A percentile compares a stretch with the other conserved stretches of the same genome.
Evolutionary conservation across 306 rosid species (phyloP).

Genomic region (Alnus rubra): DNA sequence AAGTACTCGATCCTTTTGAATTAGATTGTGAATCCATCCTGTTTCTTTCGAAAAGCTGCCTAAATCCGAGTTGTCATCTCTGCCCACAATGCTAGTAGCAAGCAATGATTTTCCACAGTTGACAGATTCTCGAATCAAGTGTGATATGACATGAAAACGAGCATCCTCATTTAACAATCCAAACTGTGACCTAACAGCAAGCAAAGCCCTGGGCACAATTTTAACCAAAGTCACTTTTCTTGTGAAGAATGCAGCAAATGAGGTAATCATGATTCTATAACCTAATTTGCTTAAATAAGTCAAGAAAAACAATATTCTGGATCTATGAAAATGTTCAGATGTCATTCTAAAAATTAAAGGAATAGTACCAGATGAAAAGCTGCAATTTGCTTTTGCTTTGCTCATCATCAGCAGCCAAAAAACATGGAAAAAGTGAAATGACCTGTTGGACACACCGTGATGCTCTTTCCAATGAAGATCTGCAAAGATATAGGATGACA

Average conservation of each 20-base stretch:
- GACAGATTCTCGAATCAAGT: constrained; percentile 86
- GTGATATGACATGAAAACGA: constrained; percentile 90
- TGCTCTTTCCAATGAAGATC: constrained; percentile 85
- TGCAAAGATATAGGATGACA: constrained; percentile 83
- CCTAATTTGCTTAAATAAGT: background rate
- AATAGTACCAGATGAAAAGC: constrained; percentile 84
- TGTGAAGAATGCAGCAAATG: constrained; percentile 5
- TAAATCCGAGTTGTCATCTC: constrained; percentile 63
- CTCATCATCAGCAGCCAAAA: constrained; percentile 90
- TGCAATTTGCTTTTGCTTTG: constrained; percentile 92
- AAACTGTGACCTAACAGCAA: constrained; percentile 81
- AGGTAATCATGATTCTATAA: background rate
- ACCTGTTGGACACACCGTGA: constrained; percentile 82
- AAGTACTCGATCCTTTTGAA: constrained; percentile 90
- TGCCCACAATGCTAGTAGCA: constrained; percentile 71
- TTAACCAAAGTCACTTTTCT: constrained; percentile 35
- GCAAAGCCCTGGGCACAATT: constrained; percentile 77
- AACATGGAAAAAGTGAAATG: constrained; percentile 77
- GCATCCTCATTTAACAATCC: constrained; percentile 83
- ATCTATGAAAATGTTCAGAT: constrained; percentile 16
- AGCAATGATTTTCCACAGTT: constrained; percentile 83
- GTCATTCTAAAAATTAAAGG: constrained; percentile 9
- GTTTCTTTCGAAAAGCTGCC: constrained; percentile 55
- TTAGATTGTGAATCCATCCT: constrained; percentile 73
- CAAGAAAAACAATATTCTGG: constrained; percentile 10